phyloP scores from a whole-genome alignment of 176 grass and related monocot genomes.

The Eleusine indica region DNA sequence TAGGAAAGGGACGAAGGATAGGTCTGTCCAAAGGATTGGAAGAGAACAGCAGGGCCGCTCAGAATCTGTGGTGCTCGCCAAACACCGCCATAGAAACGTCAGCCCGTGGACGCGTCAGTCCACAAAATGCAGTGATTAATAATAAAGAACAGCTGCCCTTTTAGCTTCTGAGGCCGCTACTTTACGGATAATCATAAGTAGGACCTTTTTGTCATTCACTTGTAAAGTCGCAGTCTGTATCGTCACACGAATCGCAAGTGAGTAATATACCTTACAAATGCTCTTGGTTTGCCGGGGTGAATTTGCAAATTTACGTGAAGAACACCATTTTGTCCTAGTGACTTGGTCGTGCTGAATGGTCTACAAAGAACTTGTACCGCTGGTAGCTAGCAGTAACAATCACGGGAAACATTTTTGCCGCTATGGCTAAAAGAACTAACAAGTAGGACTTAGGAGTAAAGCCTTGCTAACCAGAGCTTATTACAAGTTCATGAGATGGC shows the following conservation, averaged over 20 bases:
- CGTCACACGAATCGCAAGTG: not conserved
- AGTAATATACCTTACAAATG: not conserved
- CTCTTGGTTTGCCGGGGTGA: not conserved
- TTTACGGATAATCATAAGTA: not conserved
- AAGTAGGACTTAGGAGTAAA: not conserved
- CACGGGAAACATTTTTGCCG: not conserved
- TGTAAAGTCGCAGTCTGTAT: not conserved
- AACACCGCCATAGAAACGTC: conserved; percentile 38
- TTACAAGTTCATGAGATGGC: too few relatives aligned
- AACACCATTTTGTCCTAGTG: conserved; percentile 27
- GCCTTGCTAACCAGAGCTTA: not conserved
- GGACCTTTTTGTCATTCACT: not conserved
- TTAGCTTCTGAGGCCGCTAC: not conserved
- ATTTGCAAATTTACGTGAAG: conserved; percentile 7
- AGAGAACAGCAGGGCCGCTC: not conserved
- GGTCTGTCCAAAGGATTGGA: conserved; percentile 18
- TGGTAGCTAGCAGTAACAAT: not conserved
- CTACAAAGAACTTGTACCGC: not conserved
- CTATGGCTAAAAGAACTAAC: not conserved
- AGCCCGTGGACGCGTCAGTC: conserved; percentile 31
- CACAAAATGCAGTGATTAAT: not conserved
- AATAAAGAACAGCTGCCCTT: not conserved
- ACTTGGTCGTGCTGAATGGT: conserved; percentile 32
- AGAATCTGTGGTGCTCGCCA: conserved; percentile 9
- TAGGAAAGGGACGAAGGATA: conserved; percentile 18